phyloP scores from a whole-genome alignment of 2,329 filamentous ascomycete species.

The Fusarium transvaalense region DNA sequence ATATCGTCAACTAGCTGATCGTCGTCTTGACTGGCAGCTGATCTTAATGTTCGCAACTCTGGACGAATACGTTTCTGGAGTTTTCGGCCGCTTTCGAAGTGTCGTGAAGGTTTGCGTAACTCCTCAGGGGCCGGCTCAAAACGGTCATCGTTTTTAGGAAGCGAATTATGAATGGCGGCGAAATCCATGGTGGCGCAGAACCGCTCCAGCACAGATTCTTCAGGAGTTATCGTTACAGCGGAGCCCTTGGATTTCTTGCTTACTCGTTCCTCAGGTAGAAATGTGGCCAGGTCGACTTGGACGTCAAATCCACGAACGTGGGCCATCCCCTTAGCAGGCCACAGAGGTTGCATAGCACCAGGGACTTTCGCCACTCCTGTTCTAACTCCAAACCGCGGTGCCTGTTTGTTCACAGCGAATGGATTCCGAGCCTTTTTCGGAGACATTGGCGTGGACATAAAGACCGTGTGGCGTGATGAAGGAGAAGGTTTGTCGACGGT shows the following conservation, averaged over 20 bases:
- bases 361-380: constrained; percentile 69
- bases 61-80: constrained; percentile 63
- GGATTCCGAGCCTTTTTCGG: constrained; percentile 57
- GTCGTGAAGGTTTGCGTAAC: constrained; percentile 66
- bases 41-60: constrained; percentile 57
- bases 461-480: constrained; percentile 57
- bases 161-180: constrained; percentile 43
- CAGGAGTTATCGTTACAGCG: constrained; percentile 54
- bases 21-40: constrained; percentile 16
- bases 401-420: constrained; percentile 49
- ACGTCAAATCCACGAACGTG: constrained; percentile 68
- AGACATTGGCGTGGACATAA: constrained; percentile 67
- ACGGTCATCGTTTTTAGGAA: constrained; percentile 53
- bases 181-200: constrained; percentile 49
- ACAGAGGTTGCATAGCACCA: constrained; percentile 75
- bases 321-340: constrained; percentile 74
- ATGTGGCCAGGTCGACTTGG: background rate
- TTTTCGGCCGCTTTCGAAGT: constrained; percentile 69
- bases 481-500: constrained; percentile 42
- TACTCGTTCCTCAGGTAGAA: constrained; percentile 7
- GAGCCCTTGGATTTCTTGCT: constrained; percentile 65
- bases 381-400: constrained; percentile 60
- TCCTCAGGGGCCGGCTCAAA: constrained; percentile 61
- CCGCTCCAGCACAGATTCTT: constrained; percentile 59
- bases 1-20: constrained; percentile 55